Base-by-base conservation (phyloP, 2,329 filamentous ascomycete species). In the Aspergillus unguis region DNA sequence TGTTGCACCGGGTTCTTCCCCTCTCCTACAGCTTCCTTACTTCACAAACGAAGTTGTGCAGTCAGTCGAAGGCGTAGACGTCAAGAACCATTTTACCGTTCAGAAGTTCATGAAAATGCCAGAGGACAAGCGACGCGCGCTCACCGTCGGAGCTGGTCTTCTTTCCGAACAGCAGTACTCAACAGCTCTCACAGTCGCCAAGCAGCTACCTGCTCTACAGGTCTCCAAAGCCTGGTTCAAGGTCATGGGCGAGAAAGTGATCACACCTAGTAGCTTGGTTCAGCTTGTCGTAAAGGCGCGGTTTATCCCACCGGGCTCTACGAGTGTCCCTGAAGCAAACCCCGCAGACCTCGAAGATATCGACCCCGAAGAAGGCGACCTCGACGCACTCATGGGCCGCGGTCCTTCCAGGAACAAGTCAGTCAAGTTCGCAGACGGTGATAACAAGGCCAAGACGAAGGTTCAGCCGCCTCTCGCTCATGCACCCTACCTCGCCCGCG, bases 161-260 rank as follows among this genome's bases (percentile, higher is more conserved):
- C 76, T 99, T 35, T 85, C 81, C 4, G 85, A 90, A 60, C 73
- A 82, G 55, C 84, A 96, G 70, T 96, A 96, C 73, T 77, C 83
- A 58, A 81, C 85, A 38, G 88, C 87, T 35, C 79, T 96, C 55
- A 74, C 75, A 43, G 87, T 96, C 29, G 92, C 91, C 28, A 84
- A 85, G 62, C 90, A 96, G 73, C 80, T 99, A 28, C 94, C 94
- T 1, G 83, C 85, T 58, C 80, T 99, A 50, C 83, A 88, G 53
- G 85, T 99, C 8, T 90, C 90, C 66, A 95, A 91, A 75, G 90
- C 91, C 6, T 99, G 96, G 75, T 99, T 99, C 84, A 99, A 99
- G 79, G 95, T 99, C 42, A 86, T 90, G 48, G 94, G 94, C 67
- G 95, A 99, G 75, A 89, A 88, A 60, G 88, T 87, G 70, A 90